Evolutionary conservation across 164 flowering plant species (phyloP).

Genomic region (Brasenia schreberi): DNA sequence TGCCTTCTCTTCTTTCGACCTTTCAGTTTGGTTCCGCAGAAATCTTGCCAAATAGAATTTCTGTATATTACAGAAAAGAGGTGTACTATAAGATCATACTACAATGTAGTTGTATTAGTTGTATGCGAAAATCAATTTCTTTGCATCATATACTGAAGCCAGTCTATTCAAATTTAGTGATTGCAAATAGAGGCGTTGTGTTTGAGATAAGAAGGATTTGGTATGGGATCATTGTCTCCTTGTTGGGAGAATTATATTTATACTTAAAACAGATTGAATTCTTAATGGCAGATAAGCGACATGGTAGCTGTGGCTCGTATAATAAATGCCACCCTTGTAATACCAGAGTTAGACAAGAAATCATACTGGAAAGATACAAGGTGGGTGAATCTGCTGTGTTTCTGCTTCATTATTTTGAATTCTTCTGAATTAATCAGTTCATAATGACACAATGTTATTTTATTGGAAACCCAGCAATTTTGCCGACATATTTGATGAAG

Average conservation of each 20-base stretch:
- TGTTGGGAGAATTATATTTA: not conserved
- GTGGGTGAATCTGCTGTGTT: slow-evolving; percentile 17
- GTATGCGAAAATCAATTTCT: too few species aligned
- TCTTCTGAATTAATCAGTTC: not conserved
- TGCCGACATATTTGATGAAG: slow-evolving; percentile 67
- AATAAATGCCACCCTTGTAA: slow-evolving; percentile 86
- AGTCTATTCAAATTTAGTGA: too few species aligned
- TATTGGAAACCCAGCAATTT: slow-evolving; percentile 62
- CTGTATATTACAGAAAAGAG: too few species aligned
- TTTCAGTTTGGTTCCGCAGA: too few species aligned
- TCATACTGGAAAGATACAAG: slow-evolving; percentile 96
- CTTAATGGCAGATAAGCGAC: slow-evolving; percentile 72
- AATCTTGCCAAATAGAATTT: too few species aligned
- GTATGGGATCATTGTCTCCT: not conserved
- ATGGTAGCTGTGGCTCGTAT: slow-evolving; percentile 97
- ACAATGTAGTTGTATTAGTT: too few species aligned
- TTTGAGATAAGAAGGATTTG: too few species aligned
- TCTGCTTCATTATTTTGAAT: not conserved
- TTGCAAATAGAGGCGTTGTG: too few species aligned
- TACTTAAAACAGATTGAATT: not conserved
- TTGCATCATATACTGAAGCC: too few species aligned
- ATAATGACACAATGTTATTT: not conserved
- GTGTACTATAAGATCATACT: too few species aligned
- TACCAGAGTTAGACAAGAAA: slow-evolving; percentile 87
- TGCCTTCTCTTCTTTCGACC: too few species aligned